Percentiles rank a stretch among this genome's conserved stretches.
Evolutionary conservation across 2,329 filamentous ascomycete species (phyloP).

Genomic region (Talaromyces marneffei): DNA sequence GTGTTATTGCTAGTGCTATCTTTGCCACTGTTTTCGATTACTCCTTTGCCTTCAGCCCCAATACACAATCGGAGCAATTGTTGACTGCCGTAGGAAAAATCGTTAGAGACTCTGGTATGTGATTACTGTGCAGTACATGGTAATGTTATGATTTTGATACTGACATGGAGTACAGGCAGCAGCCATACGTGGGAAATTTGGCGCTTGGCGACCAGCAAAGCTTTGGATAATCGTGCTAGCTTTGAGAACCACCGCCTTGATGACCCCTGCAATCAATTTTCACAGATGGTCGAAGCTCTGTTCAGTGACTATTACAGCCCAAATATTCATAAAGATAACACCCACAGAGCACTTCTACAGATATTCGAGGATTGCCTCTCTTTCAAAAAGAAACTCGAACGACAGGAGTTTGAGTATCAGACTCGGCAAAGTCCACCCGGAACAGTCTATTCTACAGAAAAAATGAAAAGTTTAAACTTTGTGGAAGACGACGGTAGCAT

Average conservation of each 20-base stretch:
- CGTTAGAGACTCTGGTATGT: slow-evolving; percentile 11
- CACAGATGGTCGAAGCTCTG: slow-evolving; percentile 2
- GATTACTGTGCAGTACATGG: not conserved
- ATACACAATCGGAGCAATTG: not conserved
- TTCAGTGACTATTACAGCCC: not conserved
- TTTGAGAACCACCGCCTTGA: not conserved
- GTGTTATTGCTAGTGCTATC: not conserved
- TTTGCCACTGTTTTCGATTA: not conserved
- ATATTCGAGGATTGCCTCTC: slow-evolving; percentile 15
- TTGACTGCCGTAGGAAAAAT: not conserved
- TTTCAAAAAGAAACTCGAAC: slow-evolving; percentile 20
- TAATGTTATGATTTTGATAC: not conserved
- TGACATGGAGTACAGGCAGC: slow-evolving; percentile 9
- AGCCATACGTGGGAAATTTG: slow-evolving; percentile 16
- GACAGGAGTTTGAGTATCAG: slow-evolving; percentile 14
- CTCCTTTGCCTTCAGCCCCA: not conserved
- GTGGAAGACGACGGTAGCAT: not conserved
- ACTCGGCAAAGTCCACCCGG: not conserved
- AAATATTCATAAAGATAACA: not conserved
- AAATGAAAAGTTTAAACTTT: not conserved
- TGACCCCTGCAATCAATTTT: not conserved
- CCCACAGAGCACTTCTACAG: not conserved
- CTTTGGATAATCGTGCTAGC: not conserved
- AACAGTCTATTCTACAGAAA: not conserved
- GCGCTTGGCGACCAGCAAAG: slow-evolving; percentile 20